Percentiles rank a stretch among this genome's conserved stretches.
These are phyloP conservation scores for Tricholoma sp. DNA, from an alignment of 768 basidiomycete genomes.

Conservation along the genomic window DNA sequence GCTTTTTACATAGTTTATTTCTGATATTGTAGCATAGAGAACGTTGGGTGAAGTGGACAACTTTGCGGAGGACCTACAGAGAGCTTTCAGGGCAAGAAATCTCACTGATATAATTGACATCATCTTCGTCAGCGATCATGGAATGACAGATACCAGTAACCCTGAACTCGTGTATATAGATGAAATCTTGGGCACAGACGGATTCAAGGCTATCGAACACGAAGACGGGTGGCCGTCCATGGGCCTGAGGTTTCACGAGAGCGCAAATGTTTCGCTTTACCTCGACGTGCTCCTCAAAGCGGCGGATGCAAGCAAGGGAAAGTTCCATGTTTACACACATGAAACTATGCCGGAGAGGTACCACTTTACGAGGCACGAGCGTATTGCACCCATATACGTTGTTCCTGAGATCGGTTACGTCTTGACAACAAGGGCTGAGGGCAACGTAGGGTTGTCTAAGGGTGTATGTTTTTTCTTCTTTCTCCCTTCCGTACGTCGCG, in stretches of 20 bases:
- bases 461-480: constrained; percentile 50
- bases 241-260: constrained; percentile 69
- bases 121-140: constrained; percentile 86
- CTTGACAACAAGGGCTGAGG: constrained; percentile 61
- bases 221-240: constrained; percentile 89
- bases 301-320: constrained; percentile 48
- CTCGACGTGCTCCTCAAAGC: constrained; percentile 50
- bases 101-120: constrained; percentile 81
- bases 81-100: constrained; percentile 61
- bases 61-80: constrained; percentile 69
- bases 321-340: constrained; percentile 75
- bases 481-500: not conserved
- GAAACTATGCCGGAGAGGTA: constrained; percentile 79
- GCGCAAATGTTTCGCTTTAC: constrained; percentile 53
- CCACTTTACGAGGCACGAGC: constrained; percentile 65
- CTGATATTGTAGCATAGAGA: constrained; percentile 31
- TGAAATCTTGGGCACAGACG: constrained; percentile 67
- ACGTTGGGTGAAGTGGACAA: constrained; percentile 65
- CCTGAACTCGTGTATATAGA: constrained; percentile 76
- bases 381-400: constrained; percentile 88
- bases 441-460: constrained; percentile 59
- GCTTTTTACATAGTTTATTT: not conserved
- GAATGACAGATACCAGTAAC: constrained; percentile 88
- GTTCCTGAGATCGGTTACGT: constrained; percentile 80
- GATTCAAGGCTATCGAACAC: constrained; percentile 57